Conservation (phyloP, 202 grass and related monocot species). For the Zoysia matrella region DNA sequence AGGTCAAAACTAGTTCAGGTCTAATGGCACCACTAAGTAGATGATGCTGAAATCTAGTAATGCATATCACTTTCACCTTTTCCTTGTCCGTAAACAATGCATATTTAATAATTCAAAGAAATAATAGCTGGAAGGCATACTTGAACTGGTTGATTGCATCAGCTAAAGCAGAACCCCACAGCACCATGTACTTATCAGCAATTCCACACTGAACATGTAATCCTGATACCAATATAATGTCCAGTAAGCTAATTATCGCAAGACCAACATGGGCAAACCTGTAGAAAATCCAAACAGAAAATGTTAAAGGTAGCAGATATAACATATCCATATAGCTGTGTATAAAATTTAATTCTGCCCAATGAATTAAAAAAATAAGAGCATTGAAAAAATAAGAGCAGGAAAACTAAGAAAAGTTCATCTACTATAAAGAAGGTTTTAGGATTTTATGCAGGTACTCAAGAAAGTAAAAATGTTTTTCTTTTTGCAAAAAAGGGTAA, state of each 20-base stretch:
- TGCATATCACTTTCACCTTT: background rate
- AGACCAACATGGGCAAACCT: slow-evolving; percentile 80
- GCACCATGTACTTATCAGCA: slow-evolving; percentile 73
- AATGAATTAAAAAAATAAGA: background rate
- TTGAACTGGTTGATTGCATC: slow-evolving; percentile 86
- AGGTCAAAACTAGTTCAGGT: no score
- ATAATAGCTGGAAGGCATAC: slow-evolving; percentile 47
- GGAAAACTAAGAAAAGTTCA: background rate
- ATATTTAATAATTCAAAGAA: slow-evolving; percentile 29
- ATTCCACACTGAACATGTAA: slow-evolving; percentile 67
- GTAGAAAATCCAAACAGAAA: slow-evolving; percentile 33
- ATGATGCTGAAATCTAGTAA: no score
- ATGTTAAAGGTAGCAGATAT: slow-evolving; percentile 29
- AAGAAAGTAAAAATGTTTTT: background rate
- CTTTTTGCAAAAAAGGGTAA: background rate
- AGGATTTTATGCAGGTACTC: slow-evolving; percentile 4
- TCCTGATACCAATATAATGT: slow-evolving; percentile 65
- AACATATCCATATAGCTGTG: slow-evolving; percentile 7
- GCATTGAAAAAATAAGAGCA: slow-evolving; percentile 20
- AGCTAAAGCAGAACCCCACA: slow-evolving; percentile 70
- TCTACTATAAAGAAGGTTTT: background rate
- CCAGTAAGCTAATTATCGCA: slow-evolving; percentile 57
- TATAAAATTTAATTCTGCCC: background rate
- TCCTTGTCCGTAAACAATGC: background rate
- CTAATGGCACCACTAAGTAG: no score